A percentile compares a stretch with the other conserved stretches of the same genome.
These are phyloP conservation scores for Penicillium fimorum DNA, from an alignment of 495 filamentous ascomycete genomes.

Conservation along the genomic window DNA sequence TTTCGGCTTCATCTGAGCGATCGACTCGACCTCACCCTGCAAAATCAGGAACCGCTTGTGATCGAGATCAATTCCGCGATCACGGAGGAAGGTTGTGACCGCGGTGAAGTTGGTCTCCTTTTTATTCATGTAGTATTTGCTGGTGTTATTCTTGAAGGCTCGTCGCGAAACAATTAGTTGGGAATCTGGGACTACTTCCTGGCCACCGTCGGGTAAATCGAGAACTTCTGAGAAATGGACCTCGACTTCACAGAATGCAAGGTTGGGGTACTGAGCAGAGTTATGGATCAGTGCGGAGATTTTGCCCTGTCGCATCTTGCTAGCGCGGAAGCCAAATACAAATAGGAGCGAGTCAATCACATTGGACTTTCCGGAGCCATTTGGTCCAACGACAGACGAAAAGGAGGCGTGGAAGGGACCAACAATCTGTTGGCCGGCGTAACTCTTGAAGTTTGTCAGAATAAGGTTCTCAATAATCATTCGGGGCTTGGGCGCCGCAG, in stretches of 20 bases:
- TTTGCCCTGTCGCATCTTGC: slow-evolving; percentile 99
- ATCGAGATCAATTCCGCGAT: slow-evolving; percentile 88
- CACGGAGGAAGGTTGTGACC: slow-evolving; percentile 85
- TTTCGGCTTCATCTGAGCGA: slow-evolving; percentile 99
- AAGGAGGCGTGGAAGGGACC: slow-evolving; percentile 97
- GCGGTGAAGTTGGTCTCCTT: slow-evolving; percentile 84
- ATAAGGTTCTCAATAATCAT: slow-evolving; percentile 89
- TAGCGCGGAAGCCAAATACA: slow-evolving; percentile 96
- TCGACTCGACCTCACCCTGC: slow-evolving; percentile 97
- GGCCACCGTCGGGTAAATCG: slow-evolving; percentile 73
- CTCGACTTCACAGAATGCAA: slow-evolving; percentile 90
- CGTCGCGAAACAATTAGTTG: slow-evolving; percentile 82
- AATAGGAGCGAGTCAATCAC: slow-evolving; percentile 98
- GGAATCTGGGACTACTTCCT: slow-evolving; percentile 75
- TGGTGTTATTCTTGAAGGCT: slow-evolving; percentile 96
- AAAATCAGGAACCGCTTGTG: slow-evolving; percentile 98
- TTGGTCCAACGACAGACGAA: slow-evolving; percentile 97
- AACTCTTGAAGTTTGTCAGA: slow-evolving; percentile 96
- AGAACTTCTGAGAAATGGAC: slow-evolving; percentile 95
- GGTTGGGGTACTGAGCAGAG: slow-evolving; percentile 77
- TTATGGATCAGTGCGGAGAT: slow-evolving; percentile 97
- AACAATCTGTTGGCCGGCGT: slow-evolving; percentile 91
- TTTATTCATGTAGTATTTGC: slow-evolving; percentile 95
- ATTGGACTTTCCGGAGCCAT: slow-evolving; percentile 97
- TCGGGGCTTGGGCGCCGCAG: slow-evolving; percentile 70